Evolutionary conservation across 2,329 filamentous ascomycete species (phyloP), one percentile per base, ranked within the genome.

Genomic region (Fusarium agapanthi): DNA sequence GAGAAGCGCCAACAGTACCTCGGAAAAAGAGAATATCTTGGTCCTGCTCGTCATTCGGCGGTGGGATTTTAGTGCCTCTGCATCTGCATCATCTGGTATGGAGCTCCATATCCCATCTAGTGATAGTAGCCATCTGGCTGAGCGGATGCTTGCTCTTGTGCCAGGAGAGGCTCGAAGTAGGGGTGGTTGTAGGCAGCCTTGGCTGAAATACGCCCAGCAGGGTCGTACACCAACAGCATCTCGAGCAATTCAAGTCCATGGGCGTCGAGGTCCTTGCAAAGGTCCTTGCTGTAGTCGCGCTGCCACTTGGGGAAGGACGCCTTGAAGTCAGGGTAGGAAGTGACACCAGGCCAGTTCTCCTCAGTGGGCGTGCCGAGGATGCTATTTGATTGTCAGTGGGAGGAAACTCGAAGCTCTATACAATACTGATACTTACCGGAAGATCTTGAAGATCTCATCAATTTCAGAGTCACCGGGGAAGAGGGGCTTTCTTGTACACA

Each of bases 251-350:
- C 90, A 18, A 93, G 86, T 30, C 92, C 92, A 30, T 87, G 82
- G 4, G 93, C 89, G 74, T 97, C 93, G 51, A 97, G 88, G 60
- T 88, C 91, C 47, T 89, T 88, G 78, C 95, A 93, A 40, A 96
- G 86, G 34, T 89, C 84, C 54, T 86, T 85, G 30, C 88, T 86
- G 66, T 88, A 86, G 78, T 95, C 92, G 64, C 93, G 90, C 76
- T 88, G 87, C 95, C 95, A 97, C 84, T 97, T 97, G 73, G 95
- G 95, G 84, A 97, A 97, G 7, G 93, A 95, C 34, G 92, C 82
- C 83, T 97, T 97, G 88, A 95, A 97, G 82, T 97, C 95, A 45
- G 95, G 95, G 84, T 97, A 97, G 13, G 93, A 95, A n/a, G 94
- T 96, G 65, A 97, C 94, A 68, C 95, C 95, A 37, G 95, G 95